Evolutionary conservation across 257 asterid genomes (phyloP).

Genomic region (Solanum clarkiae): DNA sequence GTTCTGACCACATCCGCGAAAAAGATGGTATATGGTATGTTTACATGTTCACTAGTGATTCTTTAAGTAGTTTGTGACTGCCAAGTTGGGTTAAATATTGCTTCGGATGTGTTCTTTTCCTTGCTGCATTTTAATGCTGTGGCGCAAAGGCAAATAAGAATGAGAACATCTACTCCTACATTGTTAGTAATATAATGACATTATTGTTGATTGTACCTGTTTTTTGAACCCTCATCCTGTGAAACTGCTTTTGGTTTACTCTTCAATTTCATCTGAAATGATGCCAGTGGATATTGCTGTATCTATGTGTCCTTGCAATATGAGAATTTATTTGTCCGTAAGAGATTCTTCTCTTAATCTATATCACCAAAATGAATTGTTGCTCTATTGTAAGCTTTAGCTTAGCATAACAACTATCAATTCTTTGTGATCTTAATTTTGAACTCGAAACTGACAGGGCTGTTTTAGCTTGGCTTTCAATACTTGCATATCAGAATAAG

Average conservation of each 20-base stretch:
- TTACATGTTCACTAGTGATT: not conserved
- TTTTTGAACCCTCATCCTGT: not conserved
- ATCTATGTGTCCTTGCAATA: not conserved
- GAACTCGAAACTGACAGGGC: slow-evolving; percentile 48
- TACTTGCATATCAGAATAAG: slow-evolving; percentile 72
- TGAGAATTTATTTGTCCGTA: not conserved
- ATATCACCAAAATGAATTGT: not conserved
- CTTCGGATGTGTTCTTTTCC: not conserved
- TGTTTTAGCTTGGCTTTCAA: slow-evolving; percentile 96
- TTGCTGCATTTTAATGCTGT: not conserved
- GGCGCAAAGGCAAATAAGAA: not conserved
- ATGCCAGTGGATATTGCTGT: not conserved
- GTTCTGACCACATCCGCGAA: slow-evolving; percentile 97
- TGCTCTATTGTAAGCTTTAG: not conserved
- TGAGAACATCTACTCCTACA: not conserved
- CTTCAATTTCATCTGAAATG: not conserved
- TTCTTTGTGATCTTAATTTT: not conserved
- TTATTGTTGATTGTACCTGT: not conserved
- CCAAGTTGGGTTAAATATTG: not conserved
- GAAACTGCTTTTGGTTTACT: not conserved
- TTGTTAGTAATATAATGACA: not conserved
- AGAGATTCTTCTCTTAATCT: not conserved
- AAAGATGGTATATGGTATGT: slow-evolving; percentile 93
- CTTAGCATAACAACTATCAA: not conserved
- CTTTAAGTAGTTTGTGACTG: not conserved